These are phyloP conservation scores for Botrytis squamosa DNA, from an alignment of 2,329 filamentous ascomycete species.

Conservation along the genomic window DNA sequence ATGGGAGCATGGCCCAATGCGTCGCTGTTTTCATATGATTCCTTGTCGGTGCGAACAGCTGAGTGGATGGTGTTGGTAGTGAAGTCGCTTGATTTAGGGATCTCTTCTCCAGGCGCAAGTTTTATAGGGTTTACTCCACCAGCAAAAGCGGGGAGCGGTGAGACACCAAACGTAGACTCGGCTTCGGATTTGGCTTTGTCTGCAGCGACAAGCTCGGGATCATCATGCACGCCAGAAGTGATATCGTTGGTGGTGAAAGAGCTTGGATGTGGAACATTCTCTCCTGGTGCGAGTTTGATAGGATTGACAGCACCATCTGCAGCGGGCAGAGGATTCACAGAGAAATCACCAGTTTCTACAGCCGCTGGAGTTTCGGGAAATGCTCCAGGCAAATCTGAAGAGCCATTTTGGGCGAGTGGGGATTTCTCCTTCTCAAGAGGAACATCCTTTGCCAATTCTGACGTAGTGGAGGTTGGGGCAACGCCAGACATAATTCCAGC, in stretches of 20 bases:
- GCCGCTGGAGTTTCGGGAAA: constrained; percentile 70
- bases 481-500: constrained; percentile 62
- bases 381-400: constrained; percentile 59
- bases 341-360: constrained; percentile 44
- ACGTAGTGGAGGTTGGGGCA: constrained; percentile 69
- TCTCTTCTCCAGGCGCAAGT: constrained; percentile 75
- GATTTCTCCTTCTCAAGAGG: constrained; percentile 53
- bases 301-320: constrained; percentile 72
- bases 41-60: constrained; percentile 76
- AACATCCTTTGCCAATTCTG: constrained; percentile 64
- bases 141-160: constrained; percentile 61
- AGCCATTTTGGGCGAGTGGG: constrained; percentile 34
- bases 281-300: constrained; percentile 74
- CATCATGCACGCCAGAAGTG: constrained; percentile 72
- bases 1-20: constrained; percentile 45
- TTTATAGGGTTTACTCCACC: constrained; percentile 76
- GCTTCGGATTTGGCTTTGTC: constrained; percentile 37
- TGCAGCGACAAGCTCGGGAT: constrained; percentile 72
- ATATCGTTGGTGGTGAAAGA: constrained; percentile 65
- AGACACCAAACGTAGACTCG: constrained; percentile 54
- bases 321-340: constrained; percentile 62
- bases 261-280: constrained; percentile 70
- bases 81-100: constrained; percentile 66
- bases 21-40: constrained; percentile 81
- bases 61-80: constrained; percentile 66